These are phyloP conservation scores for Nakazawaea populi DNA, from an alignment of 805 yeast genomes.

Conservation along the genomic window DNA sequence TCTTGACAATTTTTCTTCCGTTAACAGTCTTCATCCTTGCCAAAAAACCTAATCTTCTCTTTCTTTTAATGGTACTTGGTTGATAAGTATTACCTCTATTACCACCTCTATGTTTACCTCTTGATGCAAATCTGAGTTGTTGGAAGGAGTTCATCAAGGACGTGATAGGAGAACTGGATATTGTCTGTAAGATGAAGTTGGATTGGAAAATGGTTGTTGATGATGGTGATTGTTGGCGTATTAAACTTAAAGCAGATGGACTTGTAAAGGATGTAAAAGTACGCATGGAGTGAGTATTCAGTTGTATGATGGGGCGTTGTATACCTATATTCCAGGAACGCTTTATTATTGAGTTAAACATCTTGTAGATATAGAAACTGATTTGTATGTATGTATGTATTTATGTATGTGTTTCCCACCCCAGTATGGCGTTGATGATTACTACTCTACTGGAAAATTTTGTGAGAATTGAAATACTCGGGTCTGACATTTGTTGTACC, in stretches of 20 bases:
- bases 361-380: background rate
- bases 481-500: too few relatives aligned
- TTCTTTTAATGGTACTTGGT: conserved; percentile 86
- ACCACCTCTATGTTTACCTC: conserved; percentile 50
- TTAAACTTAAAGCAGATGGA: conserved; percentile 3
- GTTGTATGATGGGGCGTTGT: background rate
- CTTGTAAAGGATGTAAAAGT: background rate
- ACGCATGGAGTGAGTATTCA: background rate
- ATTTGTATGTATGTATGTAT: too few relatives aligned
- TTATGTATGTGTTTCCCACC: background rate
- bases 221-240: conserved; percentile 9
- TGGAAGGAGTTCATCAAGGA: conserved; percentile 17
- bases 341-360: conserved; percentile 5
- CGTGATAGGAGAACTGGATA: conserved; percentile 13
- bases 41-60: conserved; percentile 84
- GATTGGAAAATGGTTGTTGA: background rate
- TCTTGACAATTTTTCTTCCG: conserved; percentile 72
- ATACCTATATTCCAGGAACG: background rate
- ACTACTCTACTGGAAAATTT: too few relatives aligned
- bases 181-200: conserved; percentile 13
- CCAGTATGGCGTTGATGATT: too few relatives aligned
- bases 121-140: conserved; percentile 10
- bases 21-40: conserved; percentile 70
- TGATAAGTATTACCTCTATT: conserved; percentile 92
- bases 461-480: too few relatives aligned